Evolutionary conservation across 768 basidiomycete genomes (phyloP), one percentile per base, ranked within the genome.

Genomic region (Mrakia hoshinonis): DNA sequence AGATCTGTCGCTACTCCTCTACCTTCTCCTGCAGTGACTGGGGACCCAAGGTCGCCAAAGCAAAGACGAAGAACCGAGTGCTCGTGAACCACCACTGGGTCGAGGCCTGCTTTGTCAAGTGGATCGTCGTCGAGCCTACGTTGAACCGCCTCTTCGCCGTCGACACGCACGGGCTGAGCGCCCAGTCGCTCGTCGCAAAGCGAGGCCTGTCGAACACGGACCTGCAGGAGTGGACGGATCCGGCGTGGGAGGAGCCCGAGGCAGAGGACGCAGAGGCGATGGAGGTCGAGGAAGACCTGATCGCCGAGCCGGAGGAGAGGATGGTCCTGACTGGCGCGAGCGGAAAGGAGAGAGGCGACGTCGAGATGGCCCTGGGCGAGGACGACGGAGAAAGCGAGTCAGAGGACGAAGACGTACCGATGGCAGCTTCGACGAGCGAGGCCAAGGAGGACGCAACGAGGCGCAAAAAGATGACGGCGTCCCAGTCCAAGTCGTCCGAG

Each of bases 11-110:
- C 31, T 43, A 12, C 0, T 18, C 63, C 15, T 26, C 4, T 51
- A 64, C 61, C 38, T 29, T 12, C 52, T 31, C n/a, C 46, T 60
- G 54, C 78, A 76, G 74, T 26, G 74, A 74, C 55, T 61, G 51
- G 26, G 84, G 84, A 48, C 79, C 81, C 1, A 96, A 96, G 80
- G 87, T 89, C 0, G 80, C 81, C 9, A 89, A 89, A 76, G 91
- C 92, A 0, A 81, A 82, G 10, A 81, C 85, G 0, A 95, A 93
- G 93, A 85, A 85, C 0, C 89, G 94, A 73, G 88, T 91, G 0
- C 82, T 93, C 70, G 88, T 94, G 13, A 95, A 92, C 75, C 93
- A 97, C 75, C 83, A 84, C 0, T 96, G 92, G 91, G 82, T 96
- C 3, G 93, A 96, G 76, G 91, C 93, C 73, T 94, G 91, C 77